Conservation (phyloP, 2,329 filamentous ascomycete species). For the Trichophyton simii region DNA sequence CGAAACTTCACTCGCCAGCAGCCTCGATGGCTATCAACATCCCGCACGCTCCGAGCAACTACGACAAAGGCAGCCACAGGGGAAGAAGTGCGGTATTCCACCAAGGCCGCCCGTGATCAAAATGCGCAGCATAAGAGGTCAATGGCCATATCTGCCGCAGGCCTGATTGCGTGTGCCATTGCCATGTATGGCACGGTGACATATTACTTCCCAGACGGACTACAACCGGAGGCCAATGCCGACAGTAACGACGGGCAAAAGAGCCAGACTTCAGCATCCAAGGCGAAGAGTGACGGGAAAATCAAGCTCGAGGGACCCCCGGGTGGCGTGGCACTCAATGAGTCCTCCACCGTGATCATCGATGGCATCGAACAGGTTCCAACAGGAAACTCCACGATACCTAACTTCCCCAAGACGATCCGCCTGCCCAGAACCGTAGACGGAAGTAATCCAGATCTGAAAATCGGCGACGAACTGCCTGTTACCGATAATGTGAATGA, state of each 20-base stretch:
- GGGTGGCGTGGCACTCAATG: constrained; percentile 23
- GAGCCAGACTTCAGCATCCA: background rate
- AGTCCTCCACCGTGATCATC: constrained; percentile 29
- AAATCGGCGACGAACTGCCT: constrained; percentile 26
- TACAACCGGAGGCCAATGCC: constrained; percentile 3
- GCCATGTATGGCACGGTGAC: constrained; percentile 32
- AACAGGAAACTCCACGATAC: constrained; percentile 69
- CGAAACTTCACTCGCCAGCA: constrained; percentile 5
- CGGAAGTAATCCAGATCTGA: constrained; percentile 19
- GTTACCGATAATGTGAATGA: constrained; percentile 24
- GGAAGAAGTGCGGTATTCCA: constrained; percentile 13
- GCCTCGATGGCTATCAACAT: constrained; percentile 19
- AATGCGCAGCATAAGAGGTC: constrained; percentile 22
- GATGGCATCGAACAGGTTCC: constrained; percentile 62
- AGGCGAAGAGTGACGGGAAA: constrained; percentile 10
- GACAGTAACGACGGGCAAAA: constrained; percentile 6
- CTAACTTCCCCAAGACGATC: constrained; percentile 63
- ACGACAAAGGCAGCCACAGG: constrained; percentile 15
- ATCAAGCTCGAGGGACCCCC: constrained; percentile 31
- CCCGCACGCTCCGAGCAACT: constrained; percentile 20
- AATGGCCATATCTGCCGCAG: constrained; percentile 24
- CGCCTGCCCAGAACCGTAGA: constrained; percentile 41
- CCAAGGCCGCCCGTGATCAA: constrained; percentile 16
- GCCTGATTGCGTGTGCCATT: constrained; percentile 28
- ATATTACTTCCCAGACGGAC: constrained; percentile 20